Evolutionary conservation across 768 basidiomycete genomes (phyloP), one percentile per base, ranked within the genome.

Genomic region (Candolleomyces efflorescens): DNA sequence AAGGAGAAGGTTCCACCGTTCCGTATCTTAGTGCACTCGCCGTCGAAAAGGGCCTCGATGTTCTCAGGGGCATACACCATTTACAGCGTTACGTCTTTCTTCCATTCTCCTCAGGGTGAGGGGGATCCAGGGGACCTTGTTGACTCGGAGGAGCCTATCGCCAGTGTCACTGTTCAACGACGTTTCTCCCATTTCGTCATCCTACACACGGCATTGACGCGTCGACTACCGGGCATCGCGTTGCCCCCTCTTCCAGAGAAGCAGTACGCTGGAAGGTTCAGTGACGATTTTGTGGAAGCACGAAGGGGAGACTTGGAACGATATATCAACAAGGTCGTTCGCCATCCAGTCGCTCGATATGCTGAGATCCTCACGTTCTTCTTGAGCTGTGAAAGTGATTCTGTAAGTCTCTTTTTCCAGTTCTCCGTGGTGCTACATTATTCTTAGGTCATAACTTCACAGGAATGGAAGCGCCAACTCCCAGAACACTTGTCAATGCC

Each of bases 131-230:
- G 49, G 32, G 51, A 58, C n/a, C 56, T 67, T 2, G 63, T 64
- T 3, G 64, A 54, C 32, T 24, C 48, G 59, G 45, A 68, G 62
- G 58, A 70, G 4, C 72, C 78, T 1, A 74, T 83, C 1, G 74
- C 79, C 10, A 75, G 83, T 32, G 81, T 93, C 59, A 92, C 87
- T 0, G 92, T 94, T 38, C 78, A 87, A 38, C 80, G 92, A 11
- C 85, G 92, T 6, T 95, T 90, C 73, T 92, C 91, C 3, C 89
- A 94, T 58, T 95, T 95, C 63, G 83, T 87, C 24, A 78, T 86
- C 51, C 77, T 95, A 27, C 87, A 92, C 62, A 84, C 87, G 2
- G 83, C 86, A 9, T 72, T 95, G 49, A 76, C 79, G 18, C 76
- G 84, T 22, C 78, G 86, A 7, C 80, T 92, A 3, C 89, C 90